phyloP scores from a whole-genome alignment of 768 basidiomycete species.

The Chalciporus sphaerocephalus region DNA sequence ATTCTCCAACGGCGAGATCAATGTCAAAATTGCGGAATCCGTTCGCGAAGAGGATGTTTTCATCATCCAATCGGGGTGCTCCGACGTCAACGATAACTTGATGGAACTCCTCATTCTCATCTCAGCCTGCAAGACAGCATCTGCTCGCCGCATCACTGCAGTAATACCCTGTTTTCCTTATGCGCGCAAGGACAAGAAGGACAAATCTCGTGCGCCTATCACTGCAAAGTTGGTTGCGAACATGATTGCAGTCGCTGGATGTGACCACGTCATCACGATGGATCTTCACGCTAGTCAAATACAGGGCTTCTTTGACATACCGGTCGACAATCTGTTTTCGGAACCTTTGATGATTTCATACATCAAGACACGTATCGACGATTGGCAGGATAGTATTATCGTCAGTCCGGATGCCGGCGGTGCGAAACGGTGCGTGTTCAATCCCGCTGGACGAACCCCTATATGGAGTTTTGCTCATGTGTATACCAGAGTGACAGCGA shows the following conservation, averaged over 20 bases:
- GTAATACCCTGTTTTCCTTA: slow-evolving; percentile 98
- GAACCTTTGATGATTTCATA: slow-evolving; percentile 94
- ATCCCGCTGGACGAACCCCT: neutral
- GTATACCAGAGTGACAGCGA: slow-evolving; percentile 74
- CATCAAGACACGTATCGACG: slow-evolving; percentile 80
- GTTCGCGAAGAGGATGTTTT: slow-evolving; percentile 98
- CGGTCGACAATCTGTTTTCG: slow-evolving; percentile 95
- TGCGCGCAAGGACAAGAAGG: slow-evolving; percentile 96
- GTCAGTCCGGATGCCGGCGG: slow-evolving; percentile 98
- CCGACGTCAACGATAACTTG: slow-evolving; percentile 91
- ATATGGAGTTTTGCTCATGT: neutral
- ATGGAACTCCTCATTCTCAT: slow-evolving; percentile 99
- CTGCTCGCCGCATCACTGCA: slow-evolving; percentile 92
- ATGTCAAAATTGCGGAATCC: slow-evolving; percentile 91
- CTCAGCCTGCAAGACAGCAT: slow-evolving; percentile 95
- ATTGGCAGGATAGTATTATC: slow-evolving; percentile 85
- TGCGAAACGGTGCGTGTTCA: slow-evolving; percentile 82
- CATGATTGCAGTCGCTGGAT: slow-evolving; percentile 95
- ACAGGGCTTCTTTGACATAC: slow-evolving; percentile 98
- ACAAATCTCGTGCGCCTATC: slow-evolving; percentile 92
- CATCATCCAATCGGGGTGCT: slow-evolving; percentile 90
- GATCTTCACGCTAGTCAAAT: slow-evolving; percentile 97
- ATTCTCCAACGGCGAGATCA: slow-evolving; percentile 94
- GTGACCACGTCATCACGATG: slow-evolving; percentile 99
- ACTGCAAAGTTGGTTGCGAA: slow-evolving; percentile 98